Evolutionary conservation across 345 rosid genomes (phyloP), one percentile per base, ranked within the genome.

Genomic region (Gynandropsis gynandra): DNA sequence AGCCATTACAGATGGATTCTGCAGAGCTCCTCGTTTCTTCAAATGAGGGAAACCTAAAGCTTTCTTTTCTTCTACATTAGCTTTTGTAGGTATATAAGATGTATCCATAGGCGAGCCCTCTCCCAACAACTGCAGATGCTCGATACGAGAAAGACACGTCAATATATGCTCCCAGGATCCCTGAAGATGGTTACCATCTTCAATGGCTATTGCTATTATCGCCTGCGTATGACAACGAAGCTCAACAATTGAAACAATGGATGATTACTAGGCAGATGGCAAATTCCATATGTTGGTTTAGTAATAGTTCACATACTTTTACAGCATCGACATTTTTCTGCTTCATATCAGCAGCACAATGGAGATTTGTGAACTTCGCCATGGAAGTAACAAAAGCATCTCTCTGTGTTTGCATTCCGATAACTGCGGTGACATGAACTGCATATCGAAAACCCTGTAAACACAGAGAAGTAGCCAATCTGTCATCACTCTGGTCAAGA

Each of bases 331-430:
- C 94, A 76, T 87, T 92, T 59, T 85, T 92, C 73, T 79, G 98
- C 66, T 80, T 92, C 98, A 92, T 92, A 77, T 87, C 97, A 21
- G 87, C 88, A 58, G 97, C 98, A 74, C 85, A 78, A 69, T 92
- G 98, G 38, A 92, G 98, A 73, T 79, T 66, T 38, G 98, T 92
- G 76, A 92, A 92, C 79, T 92, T 92, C 38, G 97, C 98, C 58
- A 85, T 65, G 38, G 98, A 92, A 27, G 94, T 88, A 52, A 92
- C 92, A 72, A 92, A 92, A 65, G 98, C 98, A 76, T 92, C 98
- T 72, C 98, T 78, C 69, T 88, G 97, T 11, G 95, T 92, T 78
- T 88, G 95, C 97, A 92, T 81, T 50, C 94, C 89, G 94, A 85
- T 82, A 44, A 85, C 88, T 35, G 97, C 82, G 47, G 98, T 87